Conservation (phyloP, 1,284 basidiomycete species). For the Puccinia triticina region DNA sequence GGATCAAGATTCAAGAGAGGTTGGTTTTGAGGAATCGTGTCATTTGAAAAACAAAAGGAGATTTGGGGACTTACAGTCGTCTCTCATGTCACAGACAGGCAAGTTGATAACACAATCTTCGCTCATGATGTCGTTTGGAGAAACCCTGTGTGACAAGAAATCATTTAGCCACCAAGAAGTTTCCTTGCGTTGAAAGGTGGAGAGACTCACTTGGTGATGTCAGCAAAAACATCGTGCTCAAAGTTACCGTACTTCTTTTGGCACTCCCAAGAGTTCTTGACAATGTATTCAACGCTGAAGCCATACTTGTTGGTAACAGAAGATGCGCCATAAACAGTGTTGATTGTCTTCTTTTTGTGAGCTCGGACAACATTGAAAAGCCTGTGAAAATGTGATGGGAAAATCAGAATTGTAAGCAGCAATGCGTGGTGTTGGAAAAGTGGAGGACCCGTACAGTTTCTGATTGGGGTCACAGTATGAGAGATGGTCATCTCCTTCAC, state of each 20-base stretch:
- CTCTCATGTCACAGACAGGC: slow-evolving; percentile 36
- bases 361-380: slow-evolving; percentile 42
- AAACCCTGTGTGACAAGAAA: not conserved
- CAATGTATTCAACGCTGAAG: slow-evolving; percentile 26
- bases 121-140: slow-evolving; percentile 6
- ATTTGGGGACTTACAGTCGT: not conserved
- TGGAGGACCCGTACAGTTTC: slow-evolving; percentile 8
- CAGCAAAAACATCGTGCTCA: slow-evolving; percentile 43
- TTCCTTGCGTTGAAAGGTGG: no score
- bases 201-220: slow-evolving; percentile 17
- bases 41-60: not conserved
- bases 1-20: not conserved
- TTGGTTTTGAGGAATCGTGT: not conserved
- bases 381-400: not conserved
- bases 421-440: not conserved
- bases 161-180: not conserved
- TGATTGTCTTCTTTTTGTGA: slow-evolving; percentile 41
- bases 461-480: slow-evolving; percentile 41
- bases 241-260: slow-evolving; percentile 49
- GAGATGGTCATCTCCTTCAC: slow-evolving; percentile 20
- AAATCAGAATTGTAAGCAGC: not conserved
- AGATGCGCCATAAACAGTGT: slow-evolving; percentile 10
- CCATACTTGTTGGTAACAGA: slow-evolving; percentile 40
- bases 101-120: slow-evolving; percentile 28
- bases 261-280: slow-evolving; percentile 29